Base-by-base conservation (phyloP, 2,329 filamentous ascomycete species). In the Juglanconis juglandina region DNA sequence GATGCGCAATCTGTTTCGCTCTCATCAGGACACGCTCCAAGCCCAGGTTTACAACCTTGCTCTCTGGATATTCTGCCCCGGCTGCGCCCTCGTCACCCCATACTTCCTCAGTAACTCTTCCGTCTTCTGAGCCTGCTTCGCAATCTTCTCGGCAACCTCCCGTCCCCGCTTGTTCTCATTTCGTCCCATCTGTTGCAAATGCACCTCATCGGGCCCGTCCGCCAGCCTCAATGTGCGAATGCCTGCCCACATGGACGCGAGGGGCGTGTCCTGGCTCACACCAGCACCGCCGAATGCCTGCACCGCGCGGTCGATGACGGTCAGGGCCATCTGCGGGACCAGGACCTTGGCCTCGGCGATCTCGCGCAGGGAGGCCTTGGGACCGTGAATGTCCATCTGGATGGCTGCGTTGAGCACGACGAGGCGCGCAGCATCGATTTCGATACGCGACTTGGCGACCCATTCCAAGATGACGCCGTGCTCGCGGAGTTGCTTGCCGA, bases 171-270 rank as follows among this genome's bases (percentile, higher is more conserved):
- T 89, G 73, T 92, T 93, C 81, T 95, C 91, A 67, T 92, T 92
- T 67, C 83, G 81, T 14, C 90, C 91, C 79, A 95, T 80, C 77
- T 95, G 91, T 73, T 91, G 80, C 66, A 93, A 76, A 74, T 96
- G 95, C 63, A 98, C 95, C 85, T 99, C 95, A 76, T 99, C 95
- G 0, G 95, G 95, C 0, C 95, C 95, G 75, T 99, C 95, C 0
- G 92, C 92, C 67, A 96, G 85, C 63, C 91, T 83, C 75, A 96
- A 81, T 6, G 93, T 96, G 61, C 92, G 82, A 69, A 92, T 90
- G 63, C 83, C 79, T 24, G 91, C 87, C 87, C 91, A 96, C 85
- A 93, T 88, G 72, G 81, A 83, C 11, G 92, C 93, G 65, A 99
- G 80, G 24, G 95, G 95, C 1, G 95, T 98, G 71, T 99, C 95